Evolutionary conservation across 176 grass and related monocot genomes (phyloP).

Genomic region (Aegilops speltoides): DNA sequence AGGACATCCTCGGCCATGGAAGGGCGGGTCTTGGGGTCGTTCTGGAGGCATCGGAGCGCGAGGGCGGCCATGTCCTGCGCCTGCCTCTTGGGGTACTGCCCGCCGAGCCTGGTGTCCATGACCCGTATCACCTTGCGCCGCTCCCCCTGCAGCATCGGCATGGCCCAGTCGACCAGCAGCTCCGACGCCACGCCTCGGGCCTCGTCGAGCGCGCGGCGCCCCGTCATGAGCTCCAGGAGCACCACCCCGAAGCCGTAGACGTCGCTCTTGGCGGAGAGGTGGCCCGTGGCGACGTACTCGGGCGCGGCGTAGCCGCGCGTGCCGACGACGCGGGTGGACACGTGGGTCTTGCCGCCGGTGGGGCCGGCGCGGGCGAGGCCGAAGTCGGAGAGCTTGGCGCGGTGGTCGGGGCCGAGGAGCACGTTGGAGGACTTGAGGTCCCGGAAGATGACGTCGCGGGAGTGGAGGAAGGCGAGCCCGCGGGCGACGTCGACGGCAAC

Average conservation of each 20-base stretch:
- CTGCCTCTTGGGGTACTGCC: conserved; percentile 83
- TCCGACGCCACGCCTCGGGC: conserved; percentile 19
- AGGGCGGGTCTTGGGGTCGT: conserved; percentile 63
- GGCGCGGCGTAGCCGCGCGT: conserved; percentile 79
- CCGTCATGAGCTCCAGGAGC: conserved; percentile 71
- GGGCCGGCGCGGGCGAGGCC: conserved; percentile 70
- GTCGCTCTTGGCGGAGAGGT: conserved; percentile 80
- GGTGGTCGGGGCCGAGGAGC: conserved; percentile 67
- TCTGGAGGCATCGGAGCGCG: conserved; percentile 56
- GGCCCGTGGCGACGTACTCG: conserved; percentile 72
- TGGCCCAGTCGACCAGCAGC: conserved; percentile 84
- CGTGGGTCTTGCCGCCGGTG: conserved; percentile 66
- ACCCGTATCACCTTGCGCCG: conserved; percentile 59
- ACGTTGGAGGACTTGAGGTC: conserved; percentile 93
- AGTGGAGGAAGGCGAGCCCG: conserved; percentile 69
- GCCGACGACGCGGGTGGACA: conserved; percentile 72
- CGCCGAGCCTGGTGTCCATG: conserved; percentile 87
- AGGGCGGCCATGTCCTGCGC: conserved; percentile 58
- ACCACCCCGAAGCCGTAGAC: conserved; percentile 87
- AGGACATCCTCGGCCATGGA: conserved; percentile 59
- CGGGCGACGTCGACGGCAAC: conserved; percentile 70
- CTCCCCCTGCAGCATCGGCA: conserved; percentile 45
- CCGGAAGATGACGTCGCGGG: conserved; percentile 66
- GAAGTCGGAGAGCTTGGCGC: conserved; percentile 90
- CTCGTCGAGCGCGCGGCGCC: conserved; percentile 57